Evolutionary conservation across 306 rosid genomes (phyloP).

Genomic region (Trifolium repens): DNA sequence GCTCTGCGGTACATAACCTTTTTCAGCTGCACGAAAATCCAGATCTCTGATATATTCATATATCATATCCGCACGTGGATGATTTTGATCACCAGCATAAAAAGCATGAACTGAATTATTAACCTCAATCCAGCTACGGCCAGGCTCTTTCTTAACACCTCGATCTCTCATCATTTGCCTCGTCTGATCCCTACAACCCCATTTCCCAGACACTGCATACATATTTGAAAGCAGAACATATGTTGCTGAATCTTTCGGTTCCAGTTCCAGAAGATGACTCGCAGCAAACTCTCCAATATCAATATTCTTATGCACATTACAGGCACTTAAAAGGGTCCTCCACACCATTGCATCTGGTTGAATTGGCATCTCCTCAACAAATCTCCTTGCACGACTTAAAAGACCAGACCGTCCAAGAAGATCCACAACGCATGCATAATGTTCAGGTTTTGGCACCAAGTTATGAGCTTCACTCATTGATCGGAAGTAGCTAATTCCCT

Average conservation of each 20-base stretch:
- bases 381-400: constrained; percentile 61
- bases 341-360: constrained; percentile 82
- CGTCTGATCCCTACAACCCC: constrained; percentile 76
- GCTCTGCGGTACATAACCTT: constrained; percentile 62
- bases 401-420: constrained; percentile 84
- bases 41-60: constrained; percentile 61
- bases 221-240: constrained; percentile 82
- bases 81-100: constrained; percentile 79
- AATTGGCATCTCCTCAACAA: constrained; percentile 77
- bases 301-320: constrained; percentile 64
- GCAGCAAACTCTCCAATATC: constrained; percentile 91
- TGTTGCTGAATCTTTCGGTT: constrained; percentile 89
- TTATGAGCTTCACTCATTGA: constrained; percentile 74
- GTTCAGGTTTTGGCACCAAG: constrained; percentile 80
- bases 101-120: constrained; percentile 69
- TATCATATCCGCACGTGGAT: constrained; percentile 62
- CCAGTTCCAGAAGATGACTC: constrained; percentile 71
- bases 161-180: constrained; percentile 80
- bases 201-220: constrained; percentile 79
- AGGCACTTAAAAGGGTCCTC: constrained; percentile 92
- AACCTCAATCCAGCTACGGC: constrained; percentile 88
- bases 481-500: constrained; percentile 73
- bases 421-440: constrained; percentile 85
- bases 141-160: constrained; percentile 90
- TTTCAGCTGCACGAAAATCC: constrained; percentile 53